Evolutionary conservation across 176 grass and related monocot species (phyloP), one percentile per base, ranked within the genome.

Genomic region (Eragrostis nindensis): DNA sequence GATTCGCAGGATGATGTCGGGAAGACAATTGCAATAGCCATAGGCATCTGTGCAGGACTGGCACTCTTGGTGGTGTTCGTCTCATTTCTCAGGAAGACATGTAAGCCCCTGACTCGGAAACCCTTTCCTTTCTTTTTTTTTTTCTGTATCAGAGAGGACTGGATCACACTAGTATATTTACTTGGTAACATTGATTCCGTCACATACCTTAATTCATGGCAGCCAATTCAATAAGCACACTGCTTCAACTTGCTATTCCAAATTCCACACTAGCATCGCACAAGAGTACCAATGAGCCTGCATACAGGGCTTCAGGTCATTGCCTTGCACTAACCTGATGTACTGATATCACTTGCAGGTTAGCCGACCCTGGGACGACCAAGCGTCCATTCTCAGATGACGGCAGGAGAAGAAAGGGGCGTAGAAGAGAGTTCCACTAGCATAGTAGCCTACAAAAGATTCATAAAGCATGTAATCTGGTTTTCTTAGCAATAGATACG

Each of bases 21-120:
- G 49, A 91, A 82, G 57, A 99, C 92, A 0, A 61, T 95, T 63
- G 97, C 97, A 46, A 91, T 99, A 76, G 86, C 93, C 24, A 36
- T 93, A 30, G 93, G 97, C 73, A 86, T 95, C 88, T 62, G 93
- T 73, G 93, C 89, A 66, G 97, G 92, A 38, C 66, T 99, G 19
- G 90, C 84, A 6, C 50, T 99, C 50, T 60, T 95, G 40, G 93
- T 99, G 64, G 85, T 99, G 18, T 99, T 95, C 84, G 71, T 99
- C 73, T 93, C 97, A 16, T 95, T 93, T 68, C 87, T 89, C 55
- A 90, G 78, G 30, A 95, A 74, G 80, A 21, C 57, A 84, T 95
- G 92, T 77, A 87, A 91, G 60, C 60, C 60, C 60, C 12, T 18
- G 16, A 16, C 3, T 47, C 1, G 8, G 46, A 8, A 10, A 47